Evolutionary conservation across 2,329 filamentous ascomycete genomes (phyloP).

Genomic region (Colletotrichum acutatum): DNA sequence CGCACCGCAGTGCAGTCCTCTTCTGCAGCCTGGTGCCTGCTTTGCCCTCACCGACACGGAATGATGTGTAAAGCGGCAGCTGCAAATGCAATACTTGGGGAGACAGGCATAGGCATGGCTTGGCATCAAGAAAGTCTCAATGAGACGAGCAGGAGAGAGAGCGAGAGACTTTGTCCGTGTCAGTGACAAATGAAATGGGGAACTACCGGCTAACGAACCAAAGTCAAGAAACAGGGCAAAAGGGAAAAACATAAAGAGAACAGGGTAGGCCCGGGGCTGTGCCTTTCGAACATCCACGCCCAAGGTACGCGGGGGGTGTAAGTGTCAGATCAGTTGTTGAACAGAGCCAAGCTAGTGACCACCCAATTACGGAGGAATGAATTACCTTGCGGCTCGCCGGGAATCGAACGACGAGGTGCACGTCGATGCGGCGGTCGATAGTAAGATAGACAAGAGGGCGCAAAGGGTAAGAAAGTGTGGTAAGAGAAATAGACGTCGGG

Average conservation of each 20-base stretch:
- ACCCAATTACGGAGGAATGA: constrained; percentile 14
- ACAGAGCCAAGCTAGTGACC: constrained; percentile 1
- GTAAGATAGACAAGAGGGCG: background rate
- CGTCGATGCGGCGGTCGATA: background rate
- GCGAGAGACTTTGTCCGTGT: background rate
- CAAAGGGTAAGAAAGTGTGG: constrained; percentile 4
- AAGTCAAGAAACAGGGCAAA: background rate
- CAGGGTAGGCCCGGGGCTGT: constrained; percentile 5
- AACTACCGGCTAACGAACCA: background rate
- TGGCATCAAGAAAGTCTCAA: constrained; percentile 3
- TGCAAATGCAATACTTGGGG: background rate
- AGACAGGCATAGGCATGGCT: constrained; percentile 2
- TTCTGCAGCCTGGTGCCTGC: background rate
- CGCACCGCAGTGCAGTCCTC: background rate
- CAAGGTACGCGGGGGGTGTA: background rate
- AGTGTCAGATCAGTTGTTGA: background rate
- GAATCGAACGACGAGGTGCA: constrained; percentile 17
- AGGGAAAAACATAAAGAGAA: background rate
- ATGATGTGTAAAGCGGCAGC: background rate
- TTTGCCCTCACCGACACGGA: constrained; percentile 11
- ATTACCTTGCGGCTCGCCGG: background rate
- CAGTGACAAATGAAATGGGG: constrained; percentile 18
- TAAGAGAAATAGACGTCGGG: constrained; percentile 5
- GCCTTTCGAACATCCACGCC: background rate
- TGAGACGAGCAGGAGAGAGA: constrained; percentile 5